Conservation (phyloP, 208 protist genomes). For the Borovskyia barvae region DNA sequence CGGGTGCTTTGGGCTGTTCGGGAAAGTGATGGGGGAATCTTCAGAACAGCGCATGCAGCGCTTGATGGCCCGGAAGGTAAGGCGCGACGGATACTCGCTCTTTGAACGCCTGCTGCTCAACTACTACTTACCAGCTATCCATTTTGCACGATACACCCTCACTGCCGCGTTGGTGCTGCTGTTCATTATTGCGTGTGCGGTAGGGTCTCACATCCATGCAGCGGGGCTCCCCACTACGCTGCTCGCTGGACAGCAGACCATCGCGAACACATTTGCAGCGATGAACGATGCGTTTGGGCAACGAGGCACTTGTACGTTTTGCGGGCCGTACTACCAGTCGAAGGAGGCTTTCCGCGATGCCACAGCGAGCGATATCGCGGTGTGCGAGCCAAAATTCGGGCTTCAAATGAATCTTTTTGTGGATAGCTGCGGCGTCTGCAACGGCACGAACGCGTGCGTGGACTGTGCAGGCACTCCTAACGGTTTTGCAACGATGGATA, state of each 20-base stretch:
- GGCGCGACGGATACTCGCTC: constrained; percentile 38
- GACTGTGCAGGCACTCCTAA: constrained; percentile 31
- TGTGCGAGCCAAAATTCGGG: constrained; percentile 14
- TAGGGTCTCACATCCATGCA: constrained; percentile 21
- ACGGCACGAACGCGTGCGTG: constrained; percentile 35
- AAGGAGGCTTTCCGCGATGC: constrained; percentile 8
- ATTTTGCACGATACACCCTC: constrained; percentile 20
- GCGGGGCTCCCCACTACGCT: constrained; percentile 33
- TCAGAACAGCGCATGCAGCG: constrained; percentile 32
- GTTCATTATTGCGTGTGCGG: constrained; percentile 21
- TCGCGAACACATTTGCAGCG: constrained; percentile 13
- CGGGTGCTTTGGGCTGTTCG: constrained; percentile 32
- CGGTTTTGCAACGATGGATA: constrained; percentile 2
- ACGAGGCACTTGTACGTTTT: constrained; percentile 41
- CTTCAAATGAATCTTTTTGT: constrained; percentile 42
- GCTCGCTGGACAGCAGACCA: constrained; percentile 5
- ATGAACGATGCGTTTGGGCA: constrained; percentile 35
- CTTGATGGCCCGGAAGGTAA: constrained; percentile 27
- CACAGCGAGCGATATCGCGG: constrained; percentile 1
- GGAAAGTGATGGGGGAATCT: constrained; percentile 24
- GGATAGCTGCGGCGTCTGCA: constrained; percentile 39
- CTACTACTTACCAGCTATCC: constrained; percentile 18
- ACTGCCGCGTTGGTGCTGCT: constrained; percentile 24
- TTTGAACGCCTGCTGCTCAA: constrained; percentile 36
- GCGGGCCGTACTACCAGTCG: constrained; percentile 39